Evolutionary conservation across 176 grass and related monocot species (phyloP).

Genomic region (Eremochloa ophiuroides): DNA sequence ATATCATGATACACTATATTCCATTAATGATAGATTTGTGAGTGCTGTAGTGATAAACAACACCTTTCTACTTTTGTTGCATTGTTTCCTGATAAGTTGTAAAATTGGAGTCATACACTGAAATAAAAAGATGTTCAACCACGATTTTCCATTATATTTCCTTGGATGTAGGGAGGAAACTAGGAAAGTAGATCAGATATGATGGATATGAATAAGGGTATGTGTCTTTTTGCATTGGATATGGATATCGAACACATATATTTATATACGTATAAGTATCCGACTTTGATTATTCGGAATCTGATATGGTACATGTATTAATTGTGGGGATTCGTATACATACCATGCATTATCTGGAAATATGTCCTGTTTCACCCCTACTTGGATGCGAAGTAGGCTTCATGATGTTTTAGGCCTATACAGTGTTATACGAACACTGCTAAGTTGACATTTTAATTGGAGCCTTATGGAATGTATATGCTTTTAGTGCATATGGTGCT

Average conservation of each 20-base stretch:
- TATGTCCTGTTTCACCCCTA: background rate
- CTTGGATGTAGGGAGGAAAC: background rate
- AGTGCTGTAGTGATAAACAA: background rate
- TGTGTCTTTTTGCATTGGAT: background rate
- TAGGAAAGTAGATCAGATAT: background rate
- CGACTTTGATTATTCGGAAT: background rate
- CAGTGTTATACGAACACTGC: background rate
- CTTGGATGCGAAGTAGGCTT: background rate
- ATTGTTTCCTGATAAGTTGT: background rate
- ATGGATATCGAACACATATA: background rate
- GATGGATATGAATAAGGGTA: background rate
- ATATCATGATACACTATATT: background rate
- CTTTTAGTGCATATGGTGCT: background rate
- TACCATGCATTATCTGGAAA: background rate
- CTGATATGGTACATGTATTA: background rate
- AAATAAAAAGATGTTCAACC: background rate
- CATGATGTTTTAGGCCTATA: background rate
- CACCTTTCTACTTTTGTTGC: background rate
- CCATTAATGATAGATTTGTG: background rate
- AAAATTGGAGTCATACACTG: background rate
- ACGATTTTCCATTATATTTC: background rate
- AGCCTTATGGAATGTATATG: background rate
- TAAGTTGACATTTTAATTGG: background rate
- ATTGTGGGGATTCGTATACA: background rate
- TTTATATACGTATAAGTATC: background rate